Conservation (phyloP, 352 stramenopile genomes). For the Globisporangium echinulatum region DNA sequence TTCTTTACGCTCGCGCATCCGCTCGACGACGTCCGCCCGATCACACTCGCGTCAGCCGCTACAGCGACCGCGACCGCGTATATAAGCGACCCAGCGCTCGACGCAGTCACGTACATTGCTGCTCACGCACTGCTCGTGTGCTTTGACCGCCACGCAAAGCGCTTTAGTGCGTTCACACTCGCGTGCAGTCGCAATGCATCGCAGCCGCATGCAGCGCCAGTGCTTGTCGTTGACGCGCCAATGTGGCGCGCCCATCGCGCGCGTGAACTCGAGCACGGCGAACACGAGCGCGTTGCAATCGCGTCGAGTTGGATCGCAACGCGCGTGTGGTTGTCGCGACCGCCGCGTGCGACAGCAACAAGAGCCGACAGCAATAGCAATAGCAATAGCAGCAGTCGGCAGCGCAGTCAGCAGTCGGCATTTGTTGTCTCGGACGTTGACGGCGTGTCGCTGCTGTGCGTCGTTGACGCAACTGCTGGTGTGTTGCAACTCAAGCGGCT, state of each 20-base stretch:
- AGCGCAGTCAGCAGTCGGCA: constrained; percentile 4
- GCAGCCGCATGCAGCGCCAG: constrained; percentile 5
- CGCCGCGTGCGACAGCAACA: constrained; percentile 7
- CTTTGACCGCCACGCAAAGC: constrained; percentile 39
- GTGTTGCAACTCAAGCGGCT: constrained; percentile 31
- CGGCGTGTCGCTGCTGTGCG: constrained; percentile 24
- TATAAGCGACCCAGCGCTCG: constrained; percentile 44
- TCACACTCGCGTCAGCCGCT: constrained; percentile 18
- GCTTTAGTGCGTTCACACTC: constrained; percentile 49
- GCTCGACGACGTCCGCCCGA: constrained; percentile 71
- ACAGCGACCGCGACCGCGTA: constrained; percentile 13
- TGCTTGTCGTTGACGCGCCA: constrained; percentile 31
- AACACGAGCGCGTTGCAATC: constrained; percentile 24
- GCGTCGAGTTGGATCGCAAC: constrained; percentile 32
- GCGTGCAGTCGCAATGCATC: constrained; percentile 6
- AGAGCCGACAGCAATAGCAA: too few species aligned
- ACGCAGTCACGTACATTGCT: constrained; percentile 35
- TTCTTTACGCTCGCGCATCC: constrained; percentile 74
- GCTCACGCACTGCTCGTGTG: constrained; percentile 33
- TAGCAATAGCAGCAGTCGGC: too few species aligned
- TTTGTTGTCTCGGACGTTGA: constrained; percentile 32
- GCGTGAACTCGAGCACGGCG: constrained; percentile 21
- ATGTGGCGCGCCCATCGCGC: constrained; percentile 31
- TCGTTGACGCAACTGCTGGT: constrained; percentile 33
- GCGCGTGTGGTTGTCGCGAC: constrained; percentile 25